These are phyloP conservation scores for Chamaenerion angustifolium DNA, from an alignment of 345 rosid genomes.

Conservation along the genomic window DNA sequence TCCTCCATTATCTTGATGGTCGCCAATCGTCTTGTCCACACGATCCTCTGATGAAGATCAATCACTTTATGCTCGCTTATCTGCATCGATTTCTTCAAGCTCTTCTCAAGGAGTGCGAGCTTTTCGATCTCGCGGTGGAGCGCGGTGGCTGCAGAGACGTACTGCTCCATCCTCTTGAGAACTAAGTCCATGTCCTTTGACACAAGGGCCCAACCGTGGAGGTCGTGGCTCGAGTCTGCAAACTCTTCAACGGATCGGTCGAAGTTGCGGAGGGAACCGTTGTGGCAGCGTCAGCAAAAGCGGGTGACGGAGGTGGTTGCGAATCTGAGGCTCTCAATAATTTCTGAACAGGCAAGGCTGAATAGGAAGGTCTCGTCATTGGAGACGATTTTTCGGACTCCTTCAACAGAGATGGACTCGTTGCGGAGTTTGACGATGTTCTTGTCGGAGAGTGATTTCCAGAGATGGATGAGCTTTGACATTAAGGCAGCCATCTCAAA, in stretches of 20 bases:
- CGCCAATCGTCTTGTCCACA: not conserved
- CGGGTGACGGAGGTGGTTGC: constrained; percentile 47
- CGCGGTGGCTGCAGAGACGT: constrained; percentile 46
- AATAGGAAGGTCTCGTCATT: constrained; percentile 71
- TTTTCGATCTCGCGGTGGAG: constrained; percentile 77
- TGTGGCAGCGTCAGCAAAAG: constrained; percentile 41
- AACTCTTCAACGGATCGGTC: constrained; percentile 39
- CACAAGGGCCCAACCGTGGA: constrained; percentile 45
- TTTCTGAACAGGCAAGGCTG: constrained; percentile 74
- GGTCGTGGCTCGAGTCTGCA: constrained; percentile 55
- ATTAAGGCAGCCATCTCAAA: constrained; percentile 77
- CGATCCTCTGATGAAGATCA: constrained; percentile 10
- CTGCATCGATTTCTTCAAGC: no score
- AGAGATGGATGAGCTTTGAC: constrained; percentile 72
- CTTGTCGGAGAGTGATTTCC: constrained; percentile 70
- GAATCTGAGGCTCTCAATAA: constrained; percentile 42
- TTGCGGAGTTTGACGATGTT: constrained; percentile 45
- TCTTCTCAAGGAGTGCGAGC: no score
- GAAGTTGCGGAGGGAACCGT: constrained; percentile 33
- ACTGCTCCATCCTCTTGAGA: constrained; percentile 66
- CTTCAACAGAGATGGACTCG: constrained; percentile 56
- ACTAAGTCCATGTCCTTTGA: constrained; percentile 52
- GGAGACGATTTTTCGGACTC: constrained; percentile 65
- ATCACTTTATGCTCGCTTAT: constrained; percentile 31
- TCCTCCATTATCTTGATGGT: not conserved